Percentiles rank a stretch among this genome's conserved stretches.
phyloP scores from a whole-genome alignment of 73 alveolate species.

The Paramecium caudatum region DNA sequence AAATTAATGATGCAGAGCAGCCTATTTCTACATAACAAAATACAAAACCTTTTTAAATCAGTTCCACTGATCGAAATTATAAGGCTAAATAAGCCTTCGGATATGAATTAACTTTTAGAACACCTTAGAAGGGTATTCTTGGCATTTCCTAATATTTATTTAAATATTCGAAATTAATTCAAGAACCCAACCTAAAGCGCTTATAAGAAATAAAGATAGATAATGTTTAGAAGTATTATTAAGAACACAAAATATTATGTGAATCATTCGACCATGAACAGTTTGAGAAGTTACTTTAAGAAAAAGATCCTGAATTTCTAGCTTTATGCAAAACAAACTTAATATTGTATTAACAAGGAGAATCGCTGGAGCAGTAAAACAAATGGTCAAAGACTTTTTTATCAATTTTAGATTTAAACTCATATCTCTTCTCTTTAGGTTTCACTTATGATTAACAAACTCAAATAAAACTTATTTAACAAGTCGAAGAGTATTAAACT shows the following conservation, averaged over 20 bases:
- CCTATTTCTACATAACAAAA: background rate
- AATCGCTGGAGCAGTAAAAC: background rate
- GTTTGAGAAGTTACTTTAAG: background rate
- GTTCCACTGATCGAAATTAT: conserved; percentile 46
- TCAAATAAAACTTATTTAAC: too few species aligned
- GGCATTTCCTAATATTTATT: background rate
- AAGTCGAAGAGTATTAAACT: background rate
- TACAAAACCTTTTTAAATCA: conserved; percentile 29
- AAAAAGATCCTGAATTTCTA: conserved; percentile 1
- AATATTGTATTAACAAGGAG: background rate
- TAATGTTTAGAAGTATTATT: background rate
- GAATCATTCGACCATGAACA: background rate
- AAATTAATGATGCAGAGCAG: conserved; percentile 18
- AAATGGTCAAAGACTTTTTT: background rate
- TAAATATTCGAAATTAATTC: conserved; percentile 29
- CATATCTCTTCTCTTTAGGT: background rate
- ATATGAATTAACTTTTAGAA: conserved; percentile 26
- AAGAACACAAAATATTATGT: background rate
- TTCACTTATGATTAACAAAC: background rate
- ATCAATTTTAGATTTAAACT: background rate
- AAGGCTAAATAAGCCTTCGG: background rate
- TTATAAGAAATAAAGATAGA: background rate
- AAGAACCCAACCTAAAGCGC: conserved; percentile 7
- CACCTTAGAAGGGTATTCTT: background rate
- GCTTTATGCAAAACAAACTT: background rate